Base-by-base conservation (phyloP, 129 eudicot genomes). In the Tagetes erecta region DNA sequence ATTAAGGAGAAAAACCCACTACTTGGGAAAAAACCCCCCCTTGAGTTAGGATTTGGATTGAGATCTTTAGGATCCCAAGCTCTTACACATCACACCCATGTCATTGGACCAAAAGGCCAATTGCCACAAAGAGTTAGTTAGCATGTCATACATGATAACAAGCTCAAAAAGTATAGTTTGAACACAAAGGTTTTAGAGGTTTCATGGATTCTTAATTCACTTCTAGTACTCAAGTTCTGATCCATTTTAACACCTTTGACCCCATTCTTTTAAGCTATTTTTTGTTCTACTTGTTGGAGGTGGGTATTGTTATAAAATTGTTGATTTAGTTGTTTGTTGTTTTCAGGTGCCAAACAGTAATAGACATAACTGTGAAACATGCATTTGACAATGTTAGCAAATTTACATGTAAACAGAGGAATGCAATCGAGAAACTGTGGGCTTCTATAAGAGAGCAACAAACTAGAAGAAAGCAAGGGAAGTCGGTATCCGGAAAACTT, bases 331-430 rank as follows among this genome's bases (percentile, higher is more conserved):
- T 69, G 60, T 58, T 46, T 68, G 30, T 36, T 59, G 11, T 60
- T 68, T 45, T 53, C 87, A 94, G 98, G 98, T 94, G 97, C 87
- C 99, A 94, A 79, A 94, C 99, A 47, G 87, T 85, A 12, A 94
- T 94, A 60, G 99, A 94, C 87, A 94, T 94, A 60, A 79, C 92
- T 62, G 96, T 87, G 39, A 94, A 94, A 82, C 99, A 94, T 59
- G 99, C 99, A 31, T 94, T 69, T 44, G 99, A 94, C 73, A 88
- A 88, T 65, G 81, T 88, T 38, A 78, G 82, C 9, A 87, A 91
- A 72, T 94, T 94, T 58, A 94, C 99, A 0, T 52, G 80, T 36
- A 70, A 55, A 68, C 99, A 94, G 64, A 83, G 99, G 85, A 91
- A 86, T 69, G 99, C 99, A 1, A 85, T 94, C 0, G 82, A 74